Evolutionary conservation across 2,329 filamentous ascomycete genomes (phyloP).

Genomic region (Colletotrichum sojae): DNA sequence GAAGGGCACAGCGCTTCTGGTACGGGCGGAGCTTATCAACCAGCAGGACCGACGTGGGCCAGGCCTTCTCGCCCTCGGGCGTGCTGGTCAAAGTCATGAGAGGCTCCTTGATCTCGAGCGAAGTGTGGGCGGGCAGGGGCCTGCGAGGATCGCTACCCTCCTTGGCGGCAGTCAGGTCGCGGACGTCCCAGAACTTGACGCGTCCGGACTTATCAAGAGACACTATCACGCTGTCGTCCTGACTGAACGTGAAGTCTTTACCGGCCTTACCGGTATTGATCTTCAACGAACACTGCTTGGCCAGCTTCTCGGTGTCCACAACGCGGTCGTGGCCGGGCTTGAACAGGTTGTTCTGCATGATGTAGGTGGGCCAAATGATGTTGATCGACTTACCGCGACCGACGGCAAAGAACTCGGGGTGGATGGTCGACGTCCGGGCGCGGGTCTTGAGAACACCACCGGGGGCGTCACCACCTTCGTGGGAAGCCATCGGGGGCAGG

Average conservation of each 20-base stretch:
- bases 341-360: constrained; percentile 74
- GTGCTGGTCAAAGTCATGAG: constrained; percentile 90
- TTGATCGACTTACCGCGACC: constrained; percentile 97
- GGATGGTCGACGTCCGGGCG: constrained; percentile 88
- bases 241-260: constrained; percentile 98
- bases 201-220: constrained; percentile 97
- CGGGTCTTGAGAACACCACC: constrained; percentile 96
- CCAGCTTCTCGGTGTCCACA: constrained; percentile 89
- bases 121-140: constrained; percentile 67
- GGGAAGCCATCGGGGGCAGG: constrained; percentile 86
- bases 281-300: constrained; percentile 88
- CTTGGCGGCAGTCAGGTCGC: constrained; percentile 75
- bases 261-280: constrained; percentile 98
- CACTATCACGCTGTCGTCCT: constrained; percentile 94
- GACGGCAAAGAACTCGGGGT: constrained; percentile 95
- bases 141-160: constrained; percentile 65
- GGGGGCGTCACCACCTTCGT: constrained; percentile 92
- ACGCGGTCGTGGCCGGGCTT: constrained; percentile 75
- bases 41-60: constrained; percentile 95
- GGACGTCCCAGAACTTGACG: constrained; percentile 98
- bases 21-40: constrained; percentile 97
- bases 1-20: constrained; percentile 87
- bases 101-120: constrained; percentile 86
- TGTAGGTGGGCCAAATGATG: constrained; percentile 80
- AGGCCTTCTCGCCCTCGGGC: constrained; percentile 91